Base-by-base conservation (phyloP, 148 eudicot species). In the Camellia granthamiana region DNA sequence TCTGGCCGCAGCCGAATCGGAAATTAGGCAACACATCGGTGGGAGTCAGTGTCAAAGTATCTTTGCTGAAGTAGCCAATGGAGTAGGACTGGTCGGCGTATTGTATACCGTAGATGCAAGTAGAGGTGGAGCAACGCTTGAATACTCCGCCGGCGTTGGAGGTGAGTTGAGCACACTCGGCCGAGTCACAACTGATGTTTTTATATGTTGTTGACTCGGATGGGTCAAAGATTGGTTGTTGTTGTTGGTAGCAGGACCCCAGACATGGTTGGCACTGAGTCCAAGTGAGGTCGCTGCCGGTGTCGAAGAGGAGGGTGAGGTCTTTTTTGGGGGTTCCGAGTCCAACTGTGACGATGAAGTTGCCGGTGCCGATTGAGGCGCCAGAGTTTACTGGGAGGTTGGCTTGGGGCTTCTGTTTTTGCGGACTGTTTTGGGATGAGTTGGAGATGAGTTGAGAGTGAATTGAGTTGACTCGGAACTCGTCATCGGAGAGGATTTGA, bases 191-290 rank as follows among this genome's bases (percentile, higher is more conserved):
- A 23, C 30, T 23, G 30, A 23, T 23, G 30, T 23, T 23, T 23
- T 23, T 23, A 23, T 23, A 23, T 23, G 30, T 23, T 23, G 30
- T 23, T 23, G 30, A 23, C 30, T 23, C 30, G 30, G 30, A 23
- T 23, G 30, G 30, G 30, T 23, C 30, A 0, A 23, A 23, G 30
- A 23, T 23, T 23, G 30, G 30, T 23, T 23, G 30, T 23, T 23
- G 30, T 23, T 23, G 30, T 23, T 23, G 30, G 30, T 23, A 23
- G 30, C 30, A 23, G n/a, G 97, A 92, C 2, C 52, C 19, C 0
- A 66, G 0, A 94, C 97, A 92, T 0, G 97, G 97, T 46, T 84
- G 82, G 79, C 97, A 92, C 56, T 92, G 90, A 12, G 85, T 84
- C 90, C 85, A 84, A 14, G 84, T 85, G 19, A 84, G 72, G 70